These are phyloP conservation scores for Gynochthodes officinalis DNA, from an alignment of 257 asterid genomes.

Conservation along the genomic window DNA sequence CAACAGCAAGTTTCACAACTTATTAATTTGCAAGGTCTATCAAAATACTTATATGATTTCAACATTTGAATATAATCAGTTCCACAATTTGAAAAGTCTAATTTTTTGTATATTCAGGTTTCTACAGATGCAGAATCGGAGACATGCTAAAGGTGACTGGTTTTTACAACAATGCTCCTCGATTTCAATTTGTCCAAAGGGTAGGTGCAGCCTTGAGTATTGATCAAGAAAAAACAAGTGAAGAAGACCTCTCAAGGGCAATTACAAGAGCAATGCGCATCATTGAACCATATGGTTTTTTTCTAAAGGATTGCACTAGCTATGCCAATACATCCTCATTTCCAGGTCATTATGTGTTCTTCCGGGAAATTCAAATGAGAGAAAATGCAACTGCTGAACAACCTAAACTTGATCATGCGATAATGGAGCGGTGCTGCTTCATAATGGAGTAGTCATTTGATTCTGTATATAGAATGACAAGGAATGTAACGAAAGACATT, in stretches of 20 bases:
- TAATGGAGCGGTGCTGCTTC: too few relatives aligned
- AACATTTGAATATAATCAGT: too few relatives aligned
- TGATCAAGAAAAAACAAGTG: background rate
- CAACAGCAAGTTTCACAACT: too few relatives aligned
- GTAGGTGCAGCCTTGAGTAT: background rate
- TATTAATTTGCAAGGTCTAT: too few relatives aligned
- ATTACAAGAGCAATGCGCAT: background rate
- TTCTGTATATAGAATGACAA: too few relatives aligned
- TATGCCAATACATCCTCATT: background rate
- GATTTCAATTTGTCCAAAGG: slow-evolving; percentile 7
- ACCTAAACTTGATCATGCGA: too few relatives aligned
- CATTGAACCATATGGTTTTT: slow-evolving; percentile 7
- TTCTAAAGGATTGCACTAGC: slow-evolving; percentile 11
- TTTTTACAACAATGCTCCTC: slow-evolving; percentile 6
- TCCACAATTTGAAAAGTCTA: too few relatives aligned
- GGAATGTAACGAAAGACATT: too few relatives aligned
- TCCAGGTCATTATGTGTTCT: slow-evolving; percentile 6
- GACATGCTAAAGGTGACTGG: slow-evolving; percentile 1
- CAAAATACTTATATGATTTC: too few relatives aligned
- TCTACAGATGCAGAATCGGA: slow-evolving; percentile 10
- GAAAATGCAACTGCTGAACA: too few relatives aligned
- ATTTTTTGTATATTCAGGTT: background rate
- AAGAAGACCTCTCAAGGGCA: slow-evolving; percentile 8
- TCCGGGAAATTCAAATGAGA: slow-evolving; percentile 14
- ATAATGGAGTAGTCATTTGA: too few relatives aligned